Base-by-base conservation (phyloP, 306 rosid species). In the Vachellia pachyceras region DNA sequence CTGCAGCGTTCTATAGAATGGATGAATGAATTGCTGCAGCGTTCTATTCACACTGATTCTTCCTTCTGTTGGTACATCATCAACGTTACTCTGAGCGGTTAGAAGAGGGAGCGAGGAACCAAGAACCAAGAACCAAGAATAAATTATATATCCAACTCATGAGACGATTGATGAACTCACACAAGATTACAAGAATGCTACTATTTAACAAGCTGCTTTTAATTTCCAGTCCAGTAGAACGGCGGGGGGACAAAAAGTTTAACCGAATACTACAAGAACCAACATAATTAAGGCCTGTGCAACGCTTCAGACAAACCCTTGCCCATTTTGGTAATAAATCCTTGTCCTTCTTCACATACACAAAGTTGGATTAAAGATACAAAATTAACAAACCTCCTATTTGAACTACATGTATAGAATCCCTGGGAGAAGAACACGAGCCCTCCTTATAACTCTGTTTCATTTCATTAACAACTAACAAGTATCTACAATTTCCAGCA, bases 401-500 rank as follows among this genome's bases (percentile, higher is more conserved):
- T 55, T 20, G 67, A 73, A 49, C 61, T 57, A 10, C 46, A 73
- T 74, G 75, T 42, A 37, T 40, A 37, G 10, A 45, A 69, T 57
- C 65, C 13, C 36, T 64, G 70, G 44, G 23, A 54, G 76, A 33
- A 58, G 5, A 82, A 55, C 79, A 54, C 29, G 41, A 35, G 17
- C 39, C 25, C 7, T 68, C 66, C 18, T 23, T 35, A 6, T 69
- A 4, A 55, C 77, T 67, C 73, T 49, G 69, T 76, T 7, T 73
- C 50, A 60, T 46, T 79, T 47, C 72, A 73, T 39, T 9, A 55
- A 55, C 29, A 55, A 55, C n/a, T n/a, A n/a, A n/a, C n/a, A n/a
- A n/a, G 25, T 1, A 58, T 58, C 65, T 23, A 8, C 65, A 22
- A 58, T 20, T 15, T 58, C 15, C 65, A 22, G 7, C n/a, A 9